Evolutionary conservation across 257 asterid species (phyloP), one percentile per base, ranked within the genome.

Genomic region (Przewalskia tangutica): DNA sequence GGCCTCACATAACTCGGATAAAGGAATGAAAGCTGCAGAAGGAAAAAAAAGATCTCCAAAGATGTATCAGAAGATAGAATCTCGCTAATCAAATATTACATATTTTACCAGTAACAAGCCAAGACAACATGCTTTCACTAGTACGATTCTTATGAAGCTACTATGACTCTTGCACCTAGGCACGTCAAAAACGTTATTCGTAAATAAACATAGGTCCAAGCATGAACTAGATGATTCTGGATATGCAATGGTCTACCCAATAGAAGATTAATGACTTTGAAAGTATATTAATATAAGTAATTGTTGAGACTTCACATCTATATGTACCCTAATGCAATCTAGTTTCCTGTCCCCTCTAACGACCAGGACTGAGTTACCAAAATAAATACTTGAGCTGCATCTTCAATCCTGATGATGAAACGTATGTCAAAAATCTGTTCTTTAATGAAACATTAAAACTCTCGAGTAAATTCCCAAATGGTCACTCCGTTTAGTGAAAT

Each of bases 1-100:
- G 8, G 93, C 66, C 12, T 90, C 86, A 1, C 89, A 51, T 79
- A 95, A 84, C 50, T 95, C 98, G 44, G 82, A 78, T 85, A 92
- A 76, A 51, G 98, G 97, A 85, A 95, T 92, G 85, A 93, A 85
- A 70, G 98, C 98, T 95, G 87, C 80, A 60, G 83, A n/a, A 58
- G 42, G 6, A 16, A 1, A 36, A 36, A 65, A 85, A 3, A 12
- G 18, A 23, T 20, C 59, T 20, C 79, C 46, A 71, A 68, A 59
- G 6, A 71, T 71, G 59, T 11, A 55, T 34, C 46, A 40, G 50
- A 56, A 14, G 36, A 12, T 66, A 59, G 78, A 77, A 46, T 38
- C 23, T 20, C 17, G 8, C 40, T 9, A 27, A 79, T 40, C 46
- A 46, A 63, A 27, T 75, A 48, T n/a, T 16, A n/a, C 46, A 59